phyloP scores from a whole-genome alignment of 2,329 filamentous ascomycete genomes.

The Verticillium albo-atrum region DNA sequence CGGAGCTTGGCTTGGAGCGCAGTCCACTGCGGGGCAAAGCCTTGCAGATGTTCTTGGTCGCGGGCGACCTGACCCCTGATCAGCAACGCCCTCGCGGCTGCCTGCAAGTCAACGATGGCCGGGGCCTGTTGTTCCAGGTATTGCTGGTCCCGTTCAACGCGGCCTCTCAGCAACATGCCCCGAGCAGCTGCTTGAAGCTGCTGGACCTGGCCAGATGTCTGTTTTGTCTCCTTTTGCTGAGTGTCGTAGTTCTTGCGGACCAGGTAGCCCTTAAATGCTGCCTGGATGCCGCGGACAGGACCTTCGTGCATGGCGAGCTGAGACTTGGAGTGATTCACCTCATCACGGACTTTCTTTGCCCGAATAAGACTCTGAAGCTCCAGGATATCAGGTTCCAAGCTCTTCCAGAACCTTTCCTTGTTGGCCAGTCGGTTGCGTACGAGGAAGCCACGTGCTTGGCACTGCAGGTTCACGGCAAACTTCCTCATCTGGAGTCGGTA shows the following conservation, averaged over 20 bases:
- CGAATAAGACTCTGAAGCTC: slow-evolving; percentile 78
- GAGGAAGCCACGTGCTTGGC: slow-evolving; percentile 70
- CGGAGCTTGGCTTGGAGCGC: slow-evolving; percentile 42
- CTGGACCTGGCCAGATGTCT: slow-evolving; percentile 46
- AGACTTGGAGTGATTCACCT: slow-evolving; percentile 51
- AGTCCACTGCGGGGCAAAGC: slow-evolving; percentile 45
- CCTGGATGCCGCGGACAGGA: slow-evolving; percentile 62
- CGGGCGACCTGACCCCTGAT: slow-evolving; percentile 48
- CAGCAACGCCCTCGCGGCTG: slow-evolving; percentile 59
- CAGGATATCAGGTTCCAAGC: slow-evolving; percentile 66
- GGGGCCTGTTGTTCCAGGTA: slow-evolving; percentile 46
- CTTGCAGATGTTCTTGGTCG: slow-evolving; percentile 46
- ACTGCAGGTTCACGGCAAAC: slow-evolving; percentile 79
- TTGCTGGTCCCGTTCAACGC: slow-evolving; percentile 48
- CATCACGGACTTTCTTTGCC: slow-evolving; percentile 58
- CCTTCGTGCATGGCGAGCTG: slow-evolving; percentile 59
- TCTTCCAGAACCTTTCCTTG: slow-evolving; percentile 64
- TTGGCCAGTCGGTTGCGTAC: slow-evolving; percentile 59
- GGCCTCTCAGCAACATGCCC: slow-evolving; percentile 59
- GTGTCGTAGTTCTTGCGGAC: slow-evolving; percentile 51
- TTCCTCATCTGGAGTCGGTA: slow-evolving; percentile 80
- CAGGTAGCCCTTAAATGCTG: slow-evolving; percentile 63
- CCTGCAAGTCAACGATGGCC: slow-evolving; percentile 56
- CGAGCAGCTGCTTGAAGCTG: slow-evolving; percentile 63
- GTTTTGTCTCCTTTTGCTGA: slow-evolving; percentile 52